These are phyloP conservation scores for Boletus speciosus DNA, from an alignment of 768 basidiomycete genomes.

Conservation along the genomic window DNA sequence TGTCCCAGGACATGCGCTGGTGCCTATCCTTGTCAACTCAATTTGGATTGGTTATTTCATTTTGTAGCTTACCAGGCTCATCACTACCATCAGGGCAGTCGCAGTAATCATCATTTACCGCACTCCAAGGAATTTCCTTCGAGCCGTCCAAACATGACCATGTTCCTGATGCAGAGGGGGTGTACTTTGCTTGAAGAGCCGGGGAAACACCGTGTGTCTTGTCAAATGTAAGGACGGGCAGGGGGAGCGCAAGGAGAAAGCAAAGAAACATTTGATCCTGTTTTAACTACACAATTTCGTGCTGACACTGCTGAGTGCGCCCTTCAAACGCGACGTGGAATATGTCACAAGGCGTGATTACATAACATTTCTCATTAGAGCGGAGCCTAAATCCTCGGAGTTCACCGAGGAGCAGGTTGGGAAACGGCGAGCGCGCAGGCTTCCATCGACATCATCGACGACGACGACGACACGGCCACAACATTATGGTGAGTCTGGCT, in stretches of 20 bases:
- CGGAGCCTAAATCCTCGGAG: constrained; percentile 24
- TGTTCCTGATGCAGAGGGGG: constrained; percentile 43
- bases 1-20: constrained; percentile 74
- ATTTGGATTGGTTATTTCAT: constrained; percentile 4
- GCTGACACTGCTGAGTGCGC: background rate
- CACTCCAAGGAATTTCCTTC: constrained; percentile 70
- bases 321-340: constrained; percentile 2
- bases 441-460: constrained; percentile 19
- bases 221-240: constrained; percentile 41
- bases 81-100: constrained; percentile 95
- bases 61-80: constrained; percentile 66
- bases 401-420: constrained; percentile 11
- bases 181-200: constrained; percentile 52
- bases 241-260: constrained; percentile 40
- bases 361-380: constrained; percentile 12
- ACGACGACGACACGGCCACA: constrained; percentile 22
- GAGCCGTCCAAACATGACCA: constrained; percentile 85
- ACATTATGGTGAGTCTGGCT: constrained; percentile 29
- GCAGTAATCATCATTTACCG: constrained; percentile 93
- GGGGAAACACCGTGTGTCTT: constrained; percentile 61
- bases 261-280: constrained; percentile 44
- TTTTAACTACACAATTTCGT: background rate
- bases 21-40: constrained; percentile 47
- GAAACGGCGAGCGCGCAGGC: background rate
- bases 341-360: constrained; percentile 11